phyloP scores from a whole-genome alignment of 2,329 filamentous ascomycete species.

The Alternaria brassicae region DNA sequence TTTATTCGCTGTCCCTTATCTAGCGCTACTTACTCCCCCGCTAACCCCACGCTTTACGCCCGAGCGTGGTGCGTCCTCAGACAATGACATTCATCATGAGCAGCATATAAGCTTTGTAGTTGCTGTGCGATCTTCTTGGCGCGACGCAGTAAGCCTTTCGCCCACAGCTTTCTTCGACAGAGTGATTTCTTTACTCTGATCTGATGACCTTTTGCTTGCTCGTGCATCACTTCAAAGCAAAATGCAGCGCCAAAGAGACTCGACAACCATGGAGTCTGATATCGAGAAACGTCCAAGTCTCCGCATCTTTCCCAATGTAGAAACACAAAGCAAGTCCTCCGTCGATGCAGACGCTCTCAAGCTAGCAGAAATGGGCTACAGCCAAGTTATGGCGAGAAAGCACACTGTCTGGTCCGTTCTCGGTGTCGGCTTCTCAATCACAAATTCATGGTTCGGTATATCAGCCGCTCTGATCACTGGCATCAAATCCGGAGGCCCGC shows the following conservation, averaged over 20 bases:
- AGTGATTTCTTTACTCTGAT: background rate
- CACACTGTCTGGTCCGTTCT: slow-evolving; percentile 59
- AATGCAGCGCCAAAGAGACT: background rate
- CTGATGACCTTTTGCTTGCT: background rate
- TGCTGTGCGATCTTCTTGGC: slow-evolving; percentile 11
- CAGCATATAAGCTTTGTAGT: slow-evolving; percentile 12
- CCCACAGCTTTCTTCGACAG: slow-evolving; percentile 10
- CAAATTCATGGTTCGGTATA: slow-evolving; percentile 62
- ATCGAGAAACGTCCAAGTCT: slow-evolving; percentile 24
- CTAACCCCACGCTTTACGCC: background rate
- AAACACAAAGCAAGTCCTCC: slow-evolving; percentile 11
- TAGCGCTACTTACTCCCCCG: background rate
- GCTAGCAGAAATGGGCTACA: slow-evolving; percentile 58
- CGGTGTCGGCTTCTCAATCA: slow-evolving; percentile 60
- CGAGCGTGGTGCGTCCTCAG: background rate
- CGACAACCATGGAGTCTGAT: slow-evolving; percentile 11
- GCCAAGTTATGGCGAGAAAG: slow-evolving; percentile 57
- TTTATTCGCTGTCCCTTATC: background rate
- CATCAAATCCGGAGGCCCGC: slow-evolving; percentile 59
- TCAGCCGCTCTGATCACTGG: slow-evolving; percentile 58
- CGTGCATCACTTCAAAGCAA: background rate
- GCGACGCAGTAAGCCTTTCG: slow-evolving; percentile 15
- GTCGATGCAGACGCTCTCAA: slow-evolving; percentile 53
- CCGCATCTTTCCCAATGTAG: slow-evolving; percentile 17
- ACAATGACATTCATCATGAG: background rate